Percentiles rank a stretch among this genome's conserved stretches.
phyloP scores from a whole-genome alignment of 2,329 filamentous ascomycete genomes.

The Nothophoma quercina region DNA sequence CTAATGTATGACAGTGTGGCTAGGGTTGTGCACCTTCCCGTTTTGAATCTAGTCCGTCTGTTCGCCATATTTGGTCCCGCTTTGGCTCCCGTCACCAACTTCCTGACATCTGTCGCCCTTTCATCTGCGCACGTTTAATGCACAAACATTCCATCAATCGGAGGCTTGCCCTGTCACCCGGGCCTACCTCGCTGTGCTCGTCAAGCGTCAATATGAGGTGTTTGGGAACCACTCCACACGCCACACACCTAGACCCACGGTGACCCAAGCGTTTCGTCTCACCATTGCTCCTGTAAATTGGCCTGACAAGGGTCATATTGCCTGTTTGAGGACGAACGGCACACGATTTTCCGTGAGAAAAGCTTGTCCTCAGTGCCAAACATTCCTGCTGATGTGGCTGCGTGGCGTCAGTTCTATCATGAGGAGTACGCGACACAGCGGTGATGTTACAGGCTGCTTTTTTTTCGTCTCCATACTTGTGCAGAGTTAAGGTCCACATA shows the following conservation, averaged over 20 bases:
- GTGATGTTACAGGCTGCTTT: background rate
- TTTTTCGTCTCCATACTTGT: background rate
- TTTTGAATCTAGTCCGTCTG: conserved; percentile 3
- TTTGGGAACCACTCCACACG: conserved; percentile 12
- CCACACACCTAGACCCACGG: conserved; percentile 19
- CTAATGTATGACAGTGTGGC: background rate
- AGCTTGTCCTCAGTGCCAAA: conserved; percentile 15
- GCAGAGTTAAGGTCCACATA: background rate
- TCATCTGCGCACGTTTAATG: background rate
- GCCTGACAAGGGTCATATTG: conserved; percentile 12
- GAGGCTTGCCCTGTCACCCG: background rate
- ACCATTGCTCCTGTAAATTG: conserved; percentile 26
- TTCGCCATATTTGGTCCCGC: background rate
- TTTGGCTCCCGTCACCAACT: conserved; percentile 2
- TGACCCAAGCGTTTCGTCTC: conserved; percentile 25
- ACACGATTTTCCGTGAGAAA: conserved; percentile 18
- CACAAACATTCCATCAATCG: conserved; percentile 31
- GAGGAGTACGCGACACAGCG: background rate
- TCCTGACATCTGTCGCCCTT: conserved; percentile 10
- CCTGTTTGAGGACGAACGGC: conserved; percentile 15
- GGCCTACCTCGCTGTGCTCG: background rate
- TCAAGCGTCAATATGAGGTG: conserved; percentile 2
- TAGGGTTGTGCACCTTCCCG: conserved; percentile 3
- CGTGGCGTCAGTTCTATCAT: background rate
- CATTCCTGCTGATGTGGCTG: conserved; percentile 9